These are phyloP conservation scores for Spathaspora jeffriesii DNA, from an alignment of 1,139 yeast genomes.

Conservation along the genomic window DNA sequence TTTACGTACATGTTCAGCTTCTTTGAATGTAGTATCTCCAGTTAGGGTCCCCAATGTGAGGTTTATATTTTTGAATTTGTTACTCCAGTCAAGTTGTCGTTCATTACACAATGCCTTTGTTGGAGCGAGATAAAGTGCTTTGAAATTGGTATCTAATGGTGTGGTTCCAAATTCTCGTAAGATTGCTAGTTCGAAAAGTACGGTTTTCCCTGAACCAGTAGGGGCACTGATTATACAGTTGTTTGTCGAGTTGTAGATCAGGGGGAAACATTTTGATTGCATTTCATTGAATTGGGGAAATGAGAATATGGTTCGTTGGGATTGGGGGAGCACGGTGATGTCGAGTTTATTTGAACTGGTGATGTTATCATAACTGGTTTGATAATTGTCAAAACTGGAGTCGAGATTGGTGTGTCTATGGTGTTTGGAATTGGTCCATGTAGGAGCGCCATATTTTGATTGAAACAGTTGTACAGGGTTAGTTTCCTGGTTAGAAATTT, in stretches of 20 bases:
- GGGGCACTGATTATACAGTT: conserved; percentile 55
- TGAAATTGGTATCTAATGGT: conserved; percentile 18
- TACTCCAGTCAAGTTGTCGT: conserved; percentile 42
- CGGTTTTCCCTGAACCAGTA: conserved; percentile 61
- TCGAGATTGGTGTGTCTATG: neutral
- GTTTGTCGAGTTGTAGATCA: conserved; percentile 28
- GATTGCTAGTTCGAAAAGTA: conserved; percentile 52
- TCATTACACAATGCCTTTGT: conserved; percentile 54
- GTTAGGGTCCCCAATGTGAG: conserved; percentile 48
- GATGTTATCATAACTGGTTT: neutral
- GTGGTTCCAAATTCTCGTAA: conserved; percentile 25
- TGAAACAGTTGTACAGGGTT: too few species aligned
- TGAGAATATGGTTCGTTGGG: conserved; percentile 20
- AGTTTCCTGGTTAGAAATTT: too few species aligned
- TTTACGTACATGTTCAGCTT: conserved; percentile 38
- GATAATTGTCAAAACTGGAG: neutral
- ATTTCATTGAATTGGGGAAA: conserved; percentile 45
- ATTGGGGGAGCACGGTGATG: conserved; percentile 8
- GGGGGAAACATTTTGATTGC: conserved; percentile 46
- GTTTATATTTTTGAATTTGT: conserved; percentile 31
- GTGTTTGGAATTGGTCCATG: neutral
- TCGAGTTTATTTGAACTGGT: conserved; percentile 4
- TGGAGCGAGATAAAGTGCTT: conserved; percentile 53
- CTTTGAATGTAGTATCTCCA: conserved; percentile 44
- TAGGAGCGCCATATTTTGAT: too few species aligned